These are phyloP conservation scores for Neofusicoccum ribis DNA, from an alignment of 2,329 filamentous ascomycete species.

Conservation along the genomic window DNA sequence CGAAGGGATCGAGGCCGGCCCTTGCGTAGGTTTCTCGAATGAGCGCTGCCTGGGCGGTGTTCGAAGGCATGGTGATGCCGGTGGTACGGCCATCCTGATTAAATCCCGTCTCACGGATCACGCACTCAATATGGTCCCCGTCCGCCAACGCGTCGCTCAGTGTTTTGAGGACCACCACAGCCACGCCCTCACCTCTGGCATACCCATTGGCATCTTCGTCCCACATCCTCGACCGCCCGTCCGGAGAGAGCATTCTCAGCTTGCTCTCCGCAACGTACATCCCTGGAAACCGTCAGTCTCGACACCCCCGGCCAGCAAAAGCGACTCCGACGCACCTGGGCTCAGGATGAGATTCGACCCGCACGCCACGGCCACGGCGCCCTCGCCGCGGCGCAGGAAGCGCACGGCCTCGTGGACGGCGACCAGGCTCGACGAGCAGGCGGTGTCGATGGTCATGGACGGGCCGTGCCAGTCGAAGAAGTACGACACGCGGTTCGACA, in stretches of 20 bases:
- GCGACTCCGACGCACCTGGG: constrained; percentile 19
- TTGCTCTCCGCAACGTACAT: too few species aligned
- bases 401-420: constrained; percentile 28
- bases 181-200: constrained; percentile 55
- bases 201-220: constrained; percentile 49
- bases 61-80: constrained; percentile 43
- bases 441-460: constrained; percentile 41
- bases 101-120: constrained; percentile 37
- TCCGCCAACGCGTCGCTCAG: constrained; percentile 50
- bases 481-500: constrained; percentile 40
- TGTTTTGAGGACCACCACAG: constrained; percentile 53
- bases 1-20: constrained; percentile 33
- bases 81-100: constrained; percentile 42
- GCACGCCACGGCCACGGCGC: constrained; percentile 21
- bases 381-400: constrained; percentile 21
- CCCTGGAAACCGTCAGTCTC: constrained; percentile 35
- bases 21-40: constrained; percentile 37
- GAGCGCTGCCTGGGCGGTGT: constrained; percentile 36
- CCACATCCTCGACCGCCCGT: constrained; percentile 32
- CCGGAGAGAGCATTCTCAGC: too few species aligned
- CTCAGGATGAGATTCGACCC: constrained; percentile 29
- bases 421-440: constrained; percentile 37
- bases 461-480: constrained; percentile 39
- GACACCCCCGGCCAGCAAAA: too few species aligned
- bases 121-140: constrained; percentile 46